Conservation (phyloP, 2,329 filamentous ascomycete genomes). For the Arthrobotrys iridis region DNA sequence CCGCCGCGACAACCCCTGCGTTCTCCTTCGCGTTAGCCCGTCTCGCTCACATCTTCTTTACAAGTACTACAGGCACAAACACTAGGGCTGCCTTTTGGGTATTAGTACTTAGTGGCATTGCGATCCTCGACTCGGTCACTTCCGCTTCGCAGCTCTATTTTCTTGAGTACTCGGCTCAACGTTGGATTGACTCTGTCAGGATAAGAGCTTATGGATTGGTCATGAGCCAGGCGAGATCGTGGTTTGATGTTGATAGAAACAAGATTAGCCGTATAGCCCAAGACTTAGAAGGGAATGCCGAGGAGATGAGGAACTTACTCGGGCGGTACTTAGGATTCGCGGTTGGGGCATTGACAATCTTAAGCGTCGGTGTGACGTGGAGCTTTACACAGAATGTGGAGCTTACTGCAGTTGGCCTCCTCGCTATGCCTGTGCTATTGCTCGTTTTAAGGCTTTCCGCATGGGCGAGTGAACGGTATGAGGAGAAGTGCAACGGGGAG, state of each 20-base stretch:
- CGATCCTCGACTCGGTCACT: slow-evolving; percentile 72
- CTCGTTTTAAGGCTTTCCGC: slow-evolving; percentile 74
- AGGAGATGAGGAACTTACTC: slow-evolving; percentile 86
- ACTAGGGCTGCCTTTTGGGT: slow-evolving; percentile 73
- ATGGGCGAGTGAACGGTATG: slow-evolving; percentile 75
- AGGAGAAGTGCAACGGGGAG: slow-evolving; percentile 72
- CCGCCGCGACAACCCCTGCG: slow-evolving; percentile 74
- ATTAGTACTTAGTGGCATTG: slow-evolving; percentile 74
- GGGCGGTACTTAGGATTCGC: slow-evolving; percentile 79
- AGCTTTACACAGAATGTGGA: slow-evolving; percentile 79
- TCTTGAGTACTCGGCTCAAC: slow-evolving; percentile 75
- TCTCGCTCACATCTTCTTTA: slow-evolving; percentile 62
- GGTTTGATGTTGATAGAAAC: slow-evolving; percentile 78
- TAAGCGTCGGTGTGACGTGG: slow-evolving; percentile 76
- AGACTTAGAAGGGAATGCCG: slow-evolving; percentile 80
- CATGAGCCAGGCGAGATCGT: slow-evolving; percentile 77
- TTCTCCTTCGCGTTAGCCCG: slow-evolving; percentile 82
- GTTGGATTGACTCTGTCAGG: slow-evolving; percentile 80
- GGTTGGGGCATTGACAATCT: slow-evolving; percentile 74
- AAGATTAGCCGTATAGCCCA: slow-evolving; percentile 72
- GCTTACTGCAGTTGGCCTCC: slow-evolving; percentile 78
- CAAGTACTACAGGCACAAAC: slow-evolving; percentile 60
- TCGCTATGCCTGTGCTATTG: slow-evolving; percentile 74
- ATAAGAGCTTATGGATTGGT: slow-evolving; percentile 74
- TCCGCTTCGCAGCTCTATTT: slow-evolving; percentile 75